Conservation (phyloP, 805 yeast species). For the Candida tibetensis region DNA sequence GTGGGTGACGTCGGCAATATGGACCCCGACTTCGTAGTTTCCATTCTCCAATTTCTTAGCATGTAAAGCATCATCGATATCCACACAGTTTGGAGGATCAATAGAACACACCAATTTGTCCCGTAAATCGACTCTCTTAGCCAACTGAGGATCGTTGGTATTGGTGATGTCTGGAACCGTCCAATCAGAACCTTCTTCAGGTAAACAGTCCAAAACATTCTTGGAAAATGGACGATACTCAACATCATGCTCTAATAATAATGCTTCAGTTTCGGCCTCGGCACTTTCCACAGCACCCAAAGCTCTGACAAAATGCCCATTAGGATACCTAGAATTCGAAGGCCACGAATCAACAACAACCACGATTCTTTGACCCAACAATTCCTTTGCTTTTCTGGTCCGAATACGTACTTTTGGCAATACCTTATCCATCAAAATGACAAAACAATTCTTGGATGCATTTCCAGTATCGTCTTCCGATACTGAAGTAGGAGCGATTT, state of each 20-base stretch:
- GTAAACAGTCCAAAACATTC: slow-evolving; percentile 87
- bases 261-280: slow-evolving; percentile 94
- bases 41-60: slow-evolving; percentile 85
- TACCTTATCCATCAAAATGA: slow-evolving; percentile 82
- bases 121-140: slow-evolving; percentile 78
- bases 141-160: slow-evolving; percentile 51
- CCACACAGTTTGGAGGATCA: slow-evolving; percentile 98
- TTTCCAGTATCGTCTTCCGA: slow-evolving; percentile 51
- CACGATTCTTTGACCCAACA: slow-evolving; percentile 87
- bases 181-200: slow-evolving; percentile 93
- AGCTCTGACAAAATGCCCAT: slow-evolving; percentile 89
- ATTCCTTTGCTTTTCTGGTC: slow-evolving; percentile 80
- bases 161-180: slow-evolving; percentile 65
- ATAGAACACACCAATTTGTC: slow-evolving; percentile 90
- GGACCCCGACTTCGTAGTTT: slow-evolving; percentile 96
- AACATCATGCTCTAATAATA: slow-evolving; percentile 90
- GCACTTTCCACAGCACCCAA: slow-evolving; percentile 89
- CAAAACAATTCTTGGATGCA: slow-evolving; percentile 76
- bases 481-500: slow-evolving; percentile 75
- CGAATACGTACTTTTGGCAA: slow-evolving; percentile 84
- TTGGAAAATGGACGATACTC: slow-evolving; percentile 95
- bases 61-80: slow-evolving; percentile 97
- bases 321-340: slow-evolving; percentile 74
- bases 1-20: slow-evolving; percentile 97
- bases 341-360: slow-evolving; percentile 95